Evolutionary conservation across 345 rosid species (phyloP).

Genomic region (Eutrema japonicum): DNA sequence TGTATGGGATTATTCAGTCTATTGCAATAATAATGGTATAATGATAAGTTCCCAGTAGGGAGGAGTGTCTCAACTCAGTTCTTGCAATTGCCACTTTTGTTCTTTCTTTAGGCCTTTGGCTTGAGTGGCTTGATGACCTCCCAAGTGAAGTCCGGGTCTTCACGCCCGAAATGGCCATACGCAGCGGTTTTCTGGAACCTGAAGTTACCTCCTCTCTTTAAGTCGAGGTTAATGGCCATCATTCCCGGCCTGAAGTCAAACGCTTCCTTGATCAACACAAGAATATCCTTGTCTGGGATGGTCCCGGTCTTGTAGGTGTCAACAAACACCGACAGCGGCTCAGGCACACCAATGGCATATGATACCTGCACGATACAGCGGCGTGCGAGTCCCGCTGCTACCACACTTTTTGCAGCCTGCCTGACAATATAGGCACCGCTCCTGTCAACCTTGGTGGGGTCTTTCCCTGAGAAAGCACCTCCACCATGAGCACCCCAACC

Average conservation of each 20-base stretch:
- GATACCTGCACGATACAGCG: constrained; percentile 81
- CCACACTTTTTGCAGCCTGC: constrained; percentile 81
- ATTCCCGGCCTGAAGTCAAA: constrained; percentile 83
- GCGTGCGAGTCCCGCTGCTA: constrained; percentile 74
- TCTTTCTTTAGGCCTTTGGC: constrained; percentile 54
- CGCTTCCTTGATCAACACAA: constrained; percentile 59
- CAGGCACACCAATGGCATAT: constrained; percentile 75
- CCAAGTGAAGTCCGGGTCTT: constrained; percentile 78
- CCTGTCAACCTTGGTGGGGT: constrained; percentile 80
- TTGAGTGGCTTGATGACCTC: constrained; percentile 71
- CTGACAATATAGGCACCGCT: constrained; percentile 83
- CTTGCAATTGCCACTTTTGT: constrained; percentile 15
- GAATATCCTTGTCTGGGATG: constrained; percentile 61
- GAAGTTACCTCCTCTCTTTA: constrained; percentile 71
- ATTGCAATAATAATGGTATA: constrained; percentile 41
- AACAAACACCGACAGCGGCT: constrained; percentile 69
- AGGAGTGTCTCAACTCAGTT: constrained; percentile 22
- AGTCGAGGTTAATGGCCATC: constrained; percentile 76
- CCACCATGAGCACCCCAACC: constrained; percentile 86
- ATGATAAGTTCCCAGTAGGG: constrained; percentile 37
- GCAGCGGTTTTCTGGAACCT: constrained; percentile 82
- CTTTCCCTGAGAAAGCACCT: constrained; percentile 80
- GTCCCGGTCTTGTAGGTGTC: constrained; percentile 66
- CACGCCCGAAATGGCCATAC: constrained; percentile 76
- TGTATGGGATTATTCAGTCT: constrained; percentile 31